Evolutionary conservation across 495 filamentous ascomycete species (phyloP).

Genomic region (Cetradonia linearis): DNA sequence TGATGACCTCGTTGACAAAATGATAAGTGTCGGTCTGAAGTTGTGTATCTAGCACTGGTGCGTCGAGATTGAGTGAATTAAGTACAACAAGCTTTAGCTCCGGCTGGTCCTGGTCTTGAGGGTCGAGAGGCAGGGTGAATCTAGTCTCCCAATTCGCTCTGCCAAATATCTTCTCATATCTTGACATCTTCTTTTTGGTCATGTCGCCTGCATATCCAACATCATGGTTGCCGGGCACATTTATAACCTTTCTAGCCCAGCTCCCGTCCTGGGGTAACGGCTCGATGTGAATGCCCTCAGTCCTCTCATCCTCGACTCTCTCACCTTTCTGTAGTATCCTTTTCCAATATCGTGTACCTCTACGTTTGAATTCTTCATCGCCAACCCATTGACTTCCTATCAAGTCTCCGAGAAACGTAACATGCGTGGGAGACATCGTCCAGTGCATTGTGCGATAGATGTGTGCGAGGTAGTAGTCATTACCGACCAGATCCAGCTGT

Average conservation of each 20-base stretch:
- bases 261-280: conserved; percentile 37
- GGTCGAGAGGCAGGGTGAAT: conserved; percentile 47
- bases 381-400: conserved; percentile 94
- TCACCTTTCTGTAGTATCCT: conserved; percentile 62
- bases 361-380: conserved; percentile 66
- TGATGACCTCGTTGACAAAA: conserved; percentile 65
- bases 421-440: conserved; percentile 76
- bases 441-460: conserved; percentile 78
- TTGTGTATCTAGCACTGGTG: conserved; percentile 52
- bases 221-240: conserved; percentile 90
- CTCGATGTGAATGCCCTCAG: conserved; percentile 24
- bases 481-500: conserved; percentile 76
- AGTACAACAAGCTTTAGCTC: conserved; percentile 73
- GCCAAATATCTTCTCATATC: conserved; percentile 78
- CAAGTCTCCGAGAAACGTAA: conserved; percentile 80
- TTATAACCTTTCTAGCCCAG: conserved; percentile 73
- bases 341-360: conserved; percentile 69
- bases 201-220: conserved; percentile 92
- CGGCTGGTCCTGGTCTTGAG: conserved; percentile 30
- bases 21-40: conserved; percentile 63
- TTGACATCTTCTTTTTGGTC: conserved; percentile 52
- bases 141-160: conserved; percentile 76
- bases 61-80: conserved; percentile 87
- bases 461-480: conserved; percentile 90
- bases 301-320: conserved; percentile 55